Percentiles rank a stretch among this genome's conserved stretches.
phyloP scores from a whole-genome alignment of 2,329 filamentous ascomycete genomes.

The Pseudogymnoascus sp. region DNA sequence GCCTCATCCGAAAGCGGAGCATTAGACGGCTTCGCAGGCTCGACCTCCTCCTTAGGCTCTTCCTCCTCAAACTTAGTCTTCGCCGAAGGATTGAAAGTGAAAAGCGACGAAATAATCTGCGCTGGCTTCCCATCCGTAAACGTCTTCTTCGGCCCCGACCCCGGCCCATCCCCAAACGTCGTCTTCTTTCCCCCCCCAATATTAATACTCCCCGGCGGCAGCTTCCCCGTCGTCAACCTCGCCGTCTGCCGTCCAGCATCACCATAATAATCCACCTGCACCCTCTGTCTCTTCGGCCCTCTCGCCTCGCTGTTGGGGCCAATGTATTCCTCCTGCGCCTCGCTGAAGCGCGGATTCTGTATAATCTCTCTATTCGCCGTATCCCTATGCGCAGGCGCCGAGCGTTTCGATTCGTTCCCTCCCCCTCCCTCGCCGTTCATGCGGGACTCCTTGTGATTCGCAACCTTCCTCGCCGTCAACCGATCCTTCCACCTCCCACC shows the following conservation, averaged over 20 bases:
- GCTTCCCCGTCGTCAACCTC: constrained; percentile 32
- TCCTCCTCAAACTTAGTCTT: constrained; percentile 50
- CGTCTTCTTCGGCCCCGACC: constrained; percentile 24
- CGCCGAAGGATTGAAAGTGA: constrained; percentile 78
- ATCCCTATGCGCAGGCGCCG: background rate
- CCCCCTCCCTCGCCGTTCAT: constrained; percentile 29
- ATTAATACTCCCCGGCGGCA: constrained; percentile 33
- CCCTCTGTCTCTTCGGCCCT: constrained; percentile 41
- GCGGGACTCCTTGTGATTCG: constrained; percentile 44
- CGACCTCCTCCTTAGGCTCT: constrained; percentile 41
- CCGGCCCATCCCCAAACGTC: constrained; percentile 21
- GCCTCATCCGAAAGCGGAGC: constrained; percentile 79
- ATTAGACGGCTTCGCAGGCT: constrained; percentile 72
- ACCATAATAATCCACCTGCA: constrained; percentile 24
- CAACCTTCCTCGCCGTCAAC: constrained; percentile 68
- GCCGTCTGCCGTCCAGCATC: constrained; percentile 16
- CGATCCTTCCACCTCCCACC: constrained; percentile 93
- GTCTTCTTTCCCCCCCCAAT: constrained; percentile 22
- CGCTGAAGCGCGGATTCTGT: background rate
- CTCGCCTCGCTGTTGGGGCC: constrained; percentile 23
- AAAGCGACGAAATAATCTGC: constrained; percentile 82
- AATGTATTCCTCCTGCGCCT: constrained; percentile 28
- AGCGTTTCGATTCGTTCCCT: constrained; percentile 25
- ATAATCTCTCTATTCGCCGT: constrained; percentile 16
- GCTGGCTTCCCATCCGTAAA: constrained; percentile 37